A percentile compares a stretch with the other conserved stretches of the same genome.
phyloP scores from a whole-genome alignment of 495 filamentous ascomycete genomes.

The Xanthoparmelia taractica region DNA sequence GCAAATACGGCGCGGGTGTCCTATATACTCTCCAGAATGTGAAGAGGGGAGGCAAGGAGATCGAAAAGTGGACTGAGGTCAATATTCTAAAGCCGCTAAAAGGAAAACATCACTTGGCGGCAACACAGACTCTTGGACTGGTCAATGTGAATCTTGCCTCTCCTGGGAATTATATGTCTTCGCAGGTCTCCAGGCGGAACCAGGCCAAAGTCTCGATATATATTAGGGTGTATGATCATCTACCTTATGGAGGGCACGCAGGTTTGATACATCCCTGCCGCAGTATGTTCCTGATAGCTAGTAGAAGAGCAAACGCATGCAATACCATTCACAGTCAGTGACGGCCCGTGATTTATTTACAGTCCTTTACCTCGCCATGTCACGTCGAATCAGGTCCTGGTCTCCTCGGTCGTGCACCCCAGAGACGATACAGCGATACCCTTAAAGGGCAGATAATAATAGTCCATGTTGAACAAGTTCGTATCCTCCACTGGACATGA shows the following conservation, averaged over 20 bases:
- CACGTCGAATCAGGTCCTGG: not conserved
- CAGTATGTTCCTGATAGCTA: not conserved
- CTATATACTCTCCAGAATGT: not conserved
- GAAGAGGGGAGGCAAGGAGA: not conserved
- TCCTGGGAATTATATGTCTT: not conserved
- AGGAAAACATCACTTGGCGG: not conserved
- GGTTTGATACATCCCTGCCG: not conserved
- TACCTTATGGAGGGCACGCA: too few species aligned
- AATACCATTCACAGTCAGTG: not conserved
- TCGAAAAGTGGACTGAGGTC: not conserved
- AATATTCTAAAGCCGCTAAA: too few species aligned
- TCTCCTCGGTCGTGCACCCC: not conserved
- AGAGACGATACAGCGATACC: not conserved
- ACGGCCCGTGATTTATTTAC: not conserved
- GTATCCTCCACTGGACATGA: not conserved
- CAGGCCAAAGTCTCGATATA: too few species aligned
- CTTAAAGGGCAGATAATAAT: not conserved
- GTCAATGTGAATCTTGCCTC: not conserved
- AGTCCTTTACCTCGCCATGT: not conserved
- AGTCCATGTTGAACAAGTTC: not conserved
- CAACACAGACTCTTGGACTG: not conserved
- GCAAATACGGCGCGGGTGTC: not conserved
- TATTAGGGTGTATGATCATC: too few species aligned
- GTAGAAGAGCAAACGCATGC: not conserved
- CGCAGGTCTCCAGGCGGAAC: too few species aligned